Conservation (phyloP, 805 yeast genomes). For the Nakazawaea pomicola region DNA sequence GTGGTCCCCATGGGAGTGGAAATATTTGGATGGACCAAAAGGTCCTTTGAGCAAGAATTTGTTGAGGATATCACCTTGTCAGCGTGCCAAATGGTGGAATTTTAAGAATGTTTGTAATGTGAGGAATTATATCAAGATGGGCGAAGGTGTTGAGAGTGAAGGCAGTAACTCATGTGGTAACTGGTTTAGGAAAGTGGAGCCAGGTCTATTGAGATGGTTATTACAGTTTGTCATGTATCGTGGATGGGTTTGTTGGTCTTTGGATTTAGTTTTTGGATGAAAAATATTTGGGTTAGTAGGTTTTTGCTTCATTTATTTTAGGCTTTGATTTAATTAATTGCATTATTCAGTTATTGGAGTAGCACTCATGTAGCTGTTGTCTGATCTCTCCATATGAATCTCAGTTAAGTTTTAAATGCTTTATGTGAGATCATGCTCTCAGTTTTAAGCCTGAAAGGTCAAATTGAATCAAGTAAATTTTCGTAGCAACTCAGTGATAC, state of each 20-base stretch:
- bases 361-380: too few species aligned
- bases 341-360: too few species aligned
- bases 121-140: slow-evolving; percentile 67
- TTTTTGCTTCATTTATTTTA: too few species aligned
- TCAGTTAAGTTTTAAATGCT: too few species aligned
- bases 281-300: too few species aligned
- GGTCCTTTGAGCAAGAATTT: slow-evolving; percentile 86
- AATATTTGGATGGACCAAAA: slow-evolving; percentile 85
- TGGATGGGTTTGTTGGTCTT: slow-evolving; percentile 39
- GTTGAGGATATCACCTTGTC: slow-evolving; percentile 67
- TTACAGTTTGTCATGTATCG: slow-evolving; percentile 36
- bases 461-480: too few species aligned
- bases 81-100: slow-evolving; percentile 90
- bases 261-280: slow-evolving; percentile 36
- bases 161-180: slow-evolving; percentile 77
- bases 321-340: too few species aligned
- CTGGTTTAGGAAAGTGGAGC: slow-evolving; percentile 38
- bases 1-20: slow-evolving; percentile 87
- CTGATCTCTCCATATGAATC: too few species aligned
- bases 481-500: too few species aligned
- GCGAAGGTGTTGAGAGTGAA: slow-evolving; percentile 85
- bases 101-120: slow-evolving; percentile 79
- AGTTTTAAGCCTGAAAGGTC: too few species aligned
- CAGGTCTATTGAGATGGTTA: slow-evolving; percentile 35
- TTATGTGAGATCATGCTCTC: too few species aligned